These are phyloP conservation scores for Candida sanyaensis DNA, from an alignment of 1,139 yeast species.

Conservation along the genomic window DNA sequence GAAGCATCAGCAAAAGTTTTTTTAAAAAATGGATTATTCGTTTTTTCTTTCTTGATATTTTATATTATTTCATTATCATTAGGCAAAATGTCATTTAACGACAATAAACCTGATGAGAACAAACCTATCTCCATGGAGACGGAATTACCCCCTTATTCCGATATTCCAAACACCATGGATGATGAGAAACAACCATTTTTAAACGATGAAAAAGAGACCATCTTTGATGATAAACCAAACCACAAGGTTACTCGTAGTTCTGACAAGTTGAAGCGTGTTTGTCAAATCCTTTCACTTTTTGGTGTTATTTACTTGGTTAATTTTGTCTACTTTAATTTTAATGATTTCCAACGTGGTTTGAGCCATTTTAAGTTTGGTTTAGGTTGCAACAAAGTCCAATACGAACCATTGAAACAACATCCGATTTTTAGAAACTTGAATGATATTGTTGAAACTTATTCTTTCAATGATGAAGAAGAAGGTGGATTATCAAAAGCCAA, in stretches of 20 bases:
- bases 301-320: constrained; percentile 1
- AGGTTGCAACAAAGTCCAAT: background rate
- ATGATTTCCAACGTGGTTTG: background rate
- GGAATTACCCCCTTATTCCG: constrained; percentile 6
- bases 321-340: background rate
- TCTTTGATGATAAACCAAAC: background rate
- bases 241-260: background rate
- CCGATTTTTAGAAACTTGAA: constrained; percentile 10
- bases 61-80: background rate
- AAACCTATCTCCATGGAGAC: background rate
- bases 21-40: no score
- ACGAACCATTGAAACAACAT: constrained; percentile 4
- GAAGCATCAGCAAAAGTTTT: no score
- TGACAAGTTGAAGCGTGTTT: background rate
- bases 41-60: background rate
- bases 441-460: constrained; percentile 4
- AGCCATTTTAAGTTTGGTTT: background rate
- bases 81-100: background rate
- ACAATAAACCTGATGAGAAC: background rate
- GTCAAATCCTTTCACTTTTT: background rate
- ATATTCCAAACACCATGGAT: background rate
- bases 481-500: constrained; percentile 6
- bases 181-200: constrained; percentile 1
- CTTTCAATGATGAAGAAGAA: background rate
- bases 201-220: background rate